Base-by-base conservation (phyloP, 2,329 filamentous ascomycete genomes). In the Westerdykella ornata region DNA sequence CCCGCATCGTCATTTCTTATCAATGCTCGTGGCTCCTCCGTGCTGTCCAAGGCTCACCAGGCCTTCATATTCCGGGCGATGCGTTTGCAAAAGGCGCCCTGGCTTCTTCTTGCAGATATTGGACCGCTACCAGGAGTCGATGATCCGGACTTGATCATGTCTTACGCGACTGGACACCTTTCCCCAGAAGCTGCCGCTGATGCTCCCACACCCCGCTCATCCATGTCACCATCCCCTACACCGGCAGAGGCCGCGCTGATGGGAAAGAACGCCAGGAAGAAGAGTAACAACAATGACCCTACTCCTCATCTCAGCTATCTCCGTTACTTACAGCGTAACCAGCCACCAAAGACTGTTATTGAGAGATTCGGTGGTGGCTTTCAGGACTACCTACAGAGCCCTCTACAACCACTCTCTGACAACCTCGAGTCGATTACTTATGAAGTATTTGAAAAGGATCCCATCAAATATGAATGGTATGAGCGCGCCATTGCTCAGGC, bases 351-450 rank as follows among this genome's bases (percentile, higher is more conserved):
- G 32, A 75, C 75, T 15, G 68, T 72, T 3, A 74, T 86, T 39
- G 82, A 86, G 59, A 72, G 74, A 22, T 85, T 85, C 52, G 81
- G 81, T 12, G 71, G 78, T 15, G 82, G 82, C 2, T 87, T 85
- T 53, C 94, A 98, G 59, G 92, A 98, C 65, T 98, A 92, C 74
- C 74, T 98, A 9, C 92, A 98, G 65, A 89, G 89, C 2, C 92
- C 92, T 2, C 73, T 98, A 31, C 94, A 98, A 63, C 92, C 92
- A 0, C 74, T 98, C 12, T 90, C 90, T 0, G 92, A 98, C 65
- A 98, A 98, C 54, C 75, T 98, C 12, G 94, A 98, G 64, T 95
- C 88, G 35, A 85, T 94, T 32, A 98, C 92, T 0, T 98, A 98
- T 65, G 92, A 98, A 62, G 90, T 97, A 2, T 98, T 98, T 57